Evolutionary conservation across 352 stramenopile species (phyloP).

Genomic region (Phytopythium oedochilum): DNA sequence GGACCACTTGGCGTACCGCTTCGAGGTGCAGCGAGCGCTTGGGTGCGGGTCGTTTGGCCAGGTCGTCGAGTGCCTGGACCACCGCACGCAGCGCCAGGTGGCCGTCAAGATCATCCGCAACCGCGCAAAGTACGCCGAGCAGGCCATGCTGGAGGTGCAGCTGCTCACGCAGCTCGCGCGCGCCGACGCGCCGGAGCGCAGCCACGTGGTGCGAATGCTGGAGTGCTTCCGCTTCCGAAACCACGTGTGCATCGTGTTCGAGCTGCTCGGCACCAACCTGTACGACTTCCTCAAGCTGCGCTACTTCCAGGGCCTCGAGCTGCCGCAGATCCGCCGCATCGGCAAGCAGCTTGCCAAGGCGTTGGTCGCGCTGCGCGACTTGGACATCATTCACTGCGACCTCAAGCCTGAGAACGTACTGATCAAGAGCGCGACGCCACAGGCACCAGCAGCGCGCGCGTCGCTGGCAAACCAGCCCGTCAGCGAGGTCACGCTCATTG

Average conservation of each 20-base stretch:
- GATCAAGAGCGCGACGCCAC: slow-evolving; percentile 11
- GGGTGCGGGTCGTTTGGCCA: slow-evolving; percentile 98
- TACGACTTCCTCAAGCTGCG: slow-evolving; percentile 96
- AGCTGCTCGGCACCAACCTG: slow-evolving; percentile 94
- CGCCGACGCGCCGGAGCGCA: slow-evolving; percentile 27
- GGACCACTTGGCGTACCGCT: slow-evolving; percentile 93
- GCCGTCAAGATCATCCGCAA: slow-evolving; percentile 99
- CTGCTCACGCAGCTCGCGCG: slow-evolving; percentile 66
- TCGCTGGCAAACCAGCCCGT: slow-evolving; percentile 33
- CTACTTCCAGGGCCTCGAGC: slow-evolving; percentile 93
- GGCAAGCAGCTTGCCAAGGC: slow-evolving; percentile 85
- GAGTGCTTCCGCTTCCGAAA: slow-evolving; percentile 92
- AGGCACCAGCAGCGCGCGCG: slow-evolving; percentile 6
- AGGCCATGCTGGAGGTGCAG: slow-evolving; percentile 95
- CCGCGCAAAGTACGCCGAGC: slow-evolving; percentile 93
- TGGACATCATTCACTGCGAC: slow-evolving; percentile 96
- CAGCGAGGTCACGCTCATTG: slow-evolving; percentile 85
- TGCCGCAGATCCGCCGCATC: slow-evolving; percentile 86
- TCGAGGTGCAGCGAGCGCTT: slow-evolving; percentile 93
- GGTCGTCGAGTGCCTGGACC: slow-evolving; percentile 94
- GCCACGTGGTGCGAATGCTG: slow-evolving; percentile 88
- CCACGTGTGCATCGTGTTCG: slow-evolving; percentile 97
- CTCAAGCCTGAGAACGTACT: slow-evolving; percentile 98
- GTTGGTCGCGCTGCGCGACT: slow-evolving; percentile 66
- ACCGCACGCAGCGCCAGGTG: slow-evolving; percentile 80